A percentile compares a stretch with the other conserved stretches of the same genome.
These are phyloP conservation scores for Areca catechu DNA, from an alignment of 176 grass and related monocot species.

Conservation along the genomic window DNA sequence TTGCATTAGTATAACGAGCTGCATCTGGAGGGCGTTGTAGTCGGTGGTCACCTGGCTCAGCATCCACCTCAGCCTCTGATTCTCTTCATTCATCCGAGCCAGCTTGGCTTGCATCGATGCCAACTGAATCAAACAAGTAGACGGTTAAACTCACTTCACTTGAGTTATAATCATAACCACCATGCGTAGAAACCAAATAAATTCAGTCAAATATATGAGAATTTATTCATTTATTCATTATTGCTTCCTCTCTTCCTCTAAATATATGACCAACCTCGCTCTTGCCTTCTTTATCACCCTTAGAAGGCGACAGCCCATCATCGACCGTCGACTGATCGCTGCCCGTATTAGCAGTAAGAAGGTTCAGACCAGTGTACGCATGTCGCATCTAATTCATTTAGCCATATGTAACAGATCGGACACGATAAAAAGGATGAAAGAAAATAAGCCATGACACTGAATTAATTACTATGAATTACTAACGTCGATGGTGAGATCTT, in stretches of 20 bases:
- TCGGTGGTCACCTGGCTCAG: slow-evolving; percentile 59
- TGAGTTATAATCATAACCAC: too few relatives aligned
- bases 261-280: slow-evolving; percentile 32
- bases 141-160: too few relatives aligned
- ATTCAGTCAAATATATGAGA: too few relatives aligned
- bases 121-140: slow-evolving; percentile 22
- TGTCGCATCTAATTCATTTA: too few relatives aligned
- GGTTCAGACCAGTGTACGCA: slow-evolving; percentile 24
- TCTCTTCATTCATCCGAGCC: slow-evolving; percentile 75
- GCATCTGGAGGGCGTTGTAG: slow-evolving; percentile 84
- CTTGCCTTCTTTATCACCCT: slow-evolving; percentile 30
- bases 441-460: background rate
- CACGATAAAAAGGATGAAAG: background rate
- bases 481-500: slow-evolving; percentile 73
- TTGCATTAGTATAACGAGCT: slow-evolving; percentile 57
- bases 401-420: too few relatives aligned
- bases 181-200: too few relatives aligned
- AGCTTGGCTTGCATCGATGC: slow-evolving; percentile 57
- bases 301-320: slow-evolving; percentile 31
- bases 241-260: too few relatives aligned
- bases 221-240: too few relatives aligned
- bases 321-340: slow-evolving; percentile 73
- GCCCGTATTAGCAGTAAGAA: slow-evolving; percentile 46
- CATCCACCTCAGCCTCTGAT: slow-evolving; percentile 63
- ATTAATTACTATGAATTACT: too few relatives aligned